Base-by-base conservation (phyloP, 768 basidiomycete species). In the Phanerodontia chrysosporium region DNA sequence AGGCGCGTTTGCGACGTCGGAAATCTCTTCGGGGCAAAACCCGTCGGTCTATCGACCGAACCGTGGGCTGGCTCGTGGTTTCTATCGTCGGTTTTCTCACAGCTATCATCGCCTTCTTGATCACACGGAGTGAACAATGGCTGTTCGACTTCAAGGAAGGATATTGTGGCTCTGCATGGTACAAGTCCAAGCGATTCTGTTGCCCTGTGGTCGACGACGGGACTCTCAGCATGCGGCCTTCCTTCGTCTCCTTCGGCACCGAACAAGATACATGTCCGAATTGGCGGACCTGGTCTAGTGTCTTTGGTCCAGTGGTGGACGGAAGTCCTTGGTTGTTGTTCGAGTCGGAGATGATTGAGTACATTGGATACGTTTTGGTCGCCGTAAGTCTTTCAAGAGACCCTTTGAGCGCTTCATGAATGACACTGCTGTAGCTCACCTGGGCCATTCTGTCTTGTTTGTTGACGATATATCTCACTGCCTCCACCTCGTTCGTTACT, bases 71-170 rank as follows among this genome's bases (percentile, higher is more conserved):
- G 91, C 73, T 96, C 49, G 85, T 94, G 42, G 92, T 96, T 28
- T 91, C 92, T 1, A 78, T 94, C 53, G 87, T 96, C 49, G 95
- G 95, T 0, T 83, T 95, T 69, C 68, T 93, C 25, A 90, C 92
- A 12, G 95, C 96, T 9, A 59, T 95, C 48, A 75, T 90, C 39
- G 96, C 96, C 3, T 98, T 92, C 70, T 72, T 91, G 57, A 87
- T 99, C 63, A 83, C 95, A 39, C 84, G 90, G 21, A 79, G 82
- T 59, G 97, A 99, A 68, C 88, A 90, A 69, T 87, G 85, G 80
- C 76, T 98, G 9, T 99, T 98, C 66, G 93, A 96, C 72, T 69
- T 88, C 57, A 98, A 98, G 73, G 90, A 93, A 52, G 97, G 97
- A 0, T 92, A 90, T 69, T 99, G 96, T 71, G 66, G 66, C 1